Base-by-base conservation (phyloP, 1,139 yeast species). In the Blastobotrys capitulatus region DNA sequence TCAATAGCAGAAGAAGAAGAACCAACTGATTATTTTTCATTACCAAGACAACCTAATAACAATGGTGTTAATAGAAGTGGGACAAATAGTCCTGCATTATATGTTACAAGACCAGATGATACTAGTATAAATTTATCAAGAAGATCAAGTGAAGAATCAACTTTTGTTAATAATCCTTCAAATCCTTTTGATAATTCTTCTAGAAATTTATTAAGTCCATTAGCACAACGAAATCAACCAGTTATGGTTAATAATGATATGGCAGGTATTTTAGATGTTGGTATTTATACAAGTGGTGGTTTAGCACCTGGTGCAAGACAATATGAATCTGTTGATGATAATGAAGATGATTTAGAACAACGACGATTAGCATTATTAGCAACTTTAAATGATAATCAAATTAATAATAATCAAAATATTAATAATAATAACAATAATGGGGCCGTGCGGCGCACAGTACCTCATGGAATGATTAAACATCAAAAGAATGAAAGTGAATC, bases 241-340 rank as follows among this genome's bases (percentile, higher is more conserved):
- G 16, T 20, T 6, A 18, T 42, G 29, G 34, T 42, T 6, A 42
- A 27, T 36, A 43, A 35, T 10, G 22, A 43, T 15, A 46, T 46
- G 35, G 42, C 49, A 2, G 50, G 50, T 13, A 38, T 62, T 22
- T 46, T 61, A 37, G 64, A 61, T 36, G 53, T 62, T 31, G 65
- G 65, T 6, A 41, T 57, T 12, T 51, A 57, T 35, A 60, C 63
- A 6, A 52, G 60, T 8, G 66, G 63, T 6, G 67, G 67, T 1
- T 47, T 63, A 42, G 66, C 66, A 5, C 66, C 66, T 4, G 67
- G 67, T 9, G 63, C 64, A 2, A 52, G 47, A 4, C 48, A 38
- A 35, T 48, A 49, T 16, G 37, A 37, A 15, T 16, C 22, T 4
- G 15, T 12, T 2, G 42, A 15, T 18, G 44, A 42, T 26, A 38